These are phyloP conservation scores for Eutrema heterophyllum DNA, from an alignment of 345 rosid genomes.

Conservation along the genomic window DNA sequence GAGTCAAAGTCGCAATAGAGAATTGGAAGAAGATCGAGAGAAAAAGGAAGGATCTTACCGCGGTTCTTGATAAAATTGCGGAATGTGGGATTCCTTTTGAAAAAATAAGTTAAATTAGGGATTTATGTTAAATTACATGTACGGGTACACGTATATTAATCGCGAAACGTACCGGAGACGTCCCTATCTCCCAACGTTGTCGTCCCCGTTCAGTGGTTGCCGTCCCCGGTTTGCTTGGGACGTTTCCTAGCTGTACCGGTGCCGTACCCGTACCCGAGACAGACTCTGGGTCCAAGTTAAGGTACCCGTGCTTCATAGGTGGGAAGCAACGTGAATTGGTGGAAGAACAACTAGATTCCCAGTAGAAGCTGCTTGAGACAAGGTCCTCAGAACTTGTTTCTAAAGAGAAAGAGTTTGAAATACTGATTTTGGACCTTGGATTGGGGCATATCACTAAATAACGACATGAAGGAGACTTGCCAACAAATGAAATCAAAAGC, in stretches of 20 bases:
- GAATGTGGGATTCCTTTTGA: background rate
- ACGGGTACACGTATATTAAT: no score
- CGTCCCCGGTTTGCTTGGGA: no score
- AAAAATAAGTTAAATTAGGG: no score
- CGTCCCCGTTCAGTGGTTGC: no score
- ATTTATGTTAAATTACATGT: no score
- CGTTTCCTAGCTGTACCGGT: no score
- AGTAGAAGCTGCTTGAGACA: background rate
- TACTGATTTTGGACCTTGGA: background rate
- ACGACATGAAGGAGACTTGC: background rate
- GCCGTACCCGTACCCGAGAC: no score
- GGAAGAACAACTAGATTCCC: no score
- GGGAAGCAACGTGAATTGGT: background rate
- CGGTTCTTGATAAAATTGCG: background rate
- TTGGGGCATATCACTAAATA: background rate
- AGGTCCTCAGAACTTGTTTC: constrained; percentile 5
- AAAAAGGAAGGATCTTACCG: background rate
- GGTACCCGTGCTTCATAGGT: no score
- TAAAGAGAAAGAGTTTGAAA: background rate
- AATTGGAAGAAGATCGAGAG: constrained; percentile 4
- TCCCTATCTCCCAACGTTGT: no score
- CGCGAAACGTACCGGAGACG: no score
- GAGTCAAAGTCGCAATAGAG: background rate
- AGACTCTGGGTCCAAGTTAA: no score
- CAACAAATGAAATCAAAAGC: background rate